Base-by-base conservation (phyloP, 2,329 filamentous ascomycete species). In the Phyllosticta ampelicida region DNA sequence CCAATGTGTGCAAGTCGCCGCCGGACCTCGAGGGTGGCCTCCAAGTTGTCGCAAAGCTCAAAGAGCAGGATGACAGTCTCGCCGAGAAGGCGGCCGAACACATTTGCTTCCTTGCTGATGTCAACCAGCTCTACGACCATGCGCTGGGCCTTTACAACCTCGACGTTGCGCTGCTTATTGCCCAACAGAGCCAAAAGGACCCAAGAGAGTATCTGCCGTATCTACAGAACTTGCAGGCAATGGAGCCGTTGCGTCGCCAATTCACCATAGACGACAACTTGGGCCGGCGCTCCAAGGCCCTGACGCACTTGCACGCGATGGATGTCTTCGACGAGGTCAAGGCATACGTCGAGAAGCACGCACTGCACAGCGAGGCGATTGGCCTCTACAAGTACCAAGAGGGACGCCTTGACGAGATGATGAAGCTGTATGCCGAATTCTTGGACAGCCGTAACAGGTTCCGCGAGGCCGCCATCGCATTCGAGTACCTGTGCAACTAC, bases 181-280 rank as follows among this genome's bases (percentile, higher is more conserved):
- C 94, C 0, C 94, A 99, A 68, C 91, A 96, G 68, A 94, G 91
- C 0, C 94, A 99, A 72, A 89, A 92, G 69, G 94, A 99, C 65
- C 94, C 94, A 1, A 80, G 90, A 64, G 94, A 99, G 71, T 99
- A 99, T 65, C 81, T 97, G 8, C 94, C 94, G 3, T 97, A 97
- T 68, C 83, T 99, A 54, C 91, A 96, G 67, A 85, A 85, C 36
- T 80, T 99, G 2, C 89, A 96, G 69, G 80, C 85, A 61, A 80
- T 95, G 64, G 74, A 86, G 0, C 78, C 83, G 10, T 71, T 87
- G 10, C 84, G 90, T 19, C 84, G 89, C 50, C 81, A 85, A 55
- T 96, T 91, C 64, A 83, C 84, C 49, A 95, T 99, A 55, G 94
- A 99, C 68, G 87, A 97, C 66, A 85, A 96, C 67, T 82, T 99